Evolutionary conservation across 768 basidiomycete species (phyloP).

Genomic region (Boletus subcaerulescens): DNA sequence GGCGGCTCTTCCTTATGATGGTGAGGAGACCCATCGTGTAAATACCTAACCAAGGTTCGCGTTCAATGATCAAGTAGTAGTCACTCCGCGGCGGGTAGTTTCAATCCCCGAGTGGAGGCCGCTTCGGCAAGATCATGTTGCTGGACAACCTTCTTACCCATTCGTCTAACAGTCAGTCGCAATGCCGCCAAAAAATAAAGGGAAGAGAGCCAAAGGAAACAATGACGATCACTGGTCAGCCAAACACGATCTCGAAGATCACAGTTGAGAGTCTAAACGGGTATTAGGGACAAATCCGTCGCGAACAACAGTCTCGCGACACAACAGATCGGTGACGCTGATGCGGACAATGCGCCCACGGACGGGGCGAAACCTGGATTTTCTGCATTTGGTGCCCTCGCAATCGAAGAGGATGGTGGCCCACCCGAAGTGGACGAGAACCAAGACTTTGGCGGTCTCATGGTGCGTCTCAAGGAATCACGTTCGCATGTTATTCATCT

Average conservation of each 20-base stretch:
- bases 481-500: neutral
- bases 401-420: conserved; percentile 42
- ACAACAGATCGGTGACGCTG: conserved; percentile 34
- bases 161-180: neutral
- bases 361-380: conserved; percentile 37
- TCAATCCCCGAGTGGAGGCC: conserved; percentile 11
- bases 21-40: conserved; percentile 85
- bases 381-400: conserved; percentile 48
- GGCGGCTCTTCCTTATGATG: conserved; percentile 93
- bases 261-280: conserved; percentile 12
- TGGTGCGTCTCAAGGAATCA: conserved; percentile 46
- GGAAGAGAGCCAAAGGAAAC: conserved; percentile 81
- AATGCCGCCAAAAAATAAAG: conserved; percentile 66
- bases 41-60: neutral
- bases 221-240: conserved; percentile 78
- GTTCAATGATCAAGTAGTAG: neutral
- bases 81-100: conserved; percentile 9
- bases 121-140: conserved; percentile 17
- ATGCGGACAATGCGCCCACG: conserved; percentile 39
- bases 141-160: neutral
- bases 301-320: conserved; percentile 38
- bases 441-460: conserved; percentile 70
- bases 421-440: conserved; percentile 52
- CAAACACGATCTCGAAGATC: conserved; percentile 15
- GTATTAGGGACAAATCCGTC: conserved; percentile 55